These are phyloP conservation scores for Cercophora samala DNA, from an alignment of 495 filamentous ascomycete genomes.

Conservation along the genomic window DNA sequence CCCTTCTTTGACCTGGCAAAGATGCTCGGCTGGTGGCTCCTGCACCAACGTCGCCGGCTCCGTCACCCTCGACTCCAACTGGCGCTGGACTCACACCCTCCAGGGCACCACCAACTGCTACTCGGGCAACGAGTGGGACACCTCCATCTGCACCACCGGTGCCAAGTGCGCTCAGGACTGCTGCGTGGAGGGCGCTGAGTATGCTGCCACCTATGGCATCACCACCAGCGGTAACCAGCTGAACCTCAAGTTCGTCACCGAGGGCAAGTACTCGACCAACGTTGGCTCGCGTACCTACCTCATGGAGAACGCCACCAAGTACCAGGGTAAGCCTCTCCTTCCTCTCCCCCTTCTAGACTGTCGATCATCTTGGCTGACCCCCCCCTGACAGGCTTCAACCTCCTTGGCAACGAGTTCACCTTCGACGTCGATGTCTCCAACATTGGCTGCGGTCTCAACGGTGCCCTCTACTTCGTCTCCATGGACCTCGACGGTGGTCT, in stretches of 20 bases:
- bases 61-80: slow-evolving; percentile 51
- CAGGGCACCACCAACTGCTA: slow-evolving; percentile 47
- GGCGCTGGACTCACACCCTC: slow-evolving; percentile 48
- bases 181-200: slow-evolving; percentile 50
- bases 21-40: slow-evolving; percentile 50
- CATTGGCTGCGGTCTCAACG: slow-evolving; percentile 55
- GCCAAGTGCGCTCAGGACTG: slow-evolving; percentile 44
- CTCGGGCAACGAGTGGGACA: slow-evolving; percentile 48
- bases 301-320: slow-evolving; percentile 50
- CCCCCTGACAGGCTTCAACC: slow-evolving; percentile 41
- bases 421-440: slow-evolving; percentile 59
- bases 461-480: slow-evolving; percentile 57
- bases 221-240: slow-evolving; percentile 48
- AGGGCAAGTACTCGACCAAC: slow-evolving; percentile 47
- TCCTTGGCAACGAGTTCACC: slow-evolving; percentile 57
- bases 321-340: slow-evolving; percentile 41
- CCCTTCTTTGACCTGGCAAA: slow-evolving; percentile 56
- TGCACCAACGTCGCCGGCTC: slow-evolving; percentile 44
- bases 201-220: slow-evolving; percentile 47
- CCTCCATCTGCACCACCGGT: slow-evolving; percentile 37
- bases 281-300: slow-evolving; percentile 55
- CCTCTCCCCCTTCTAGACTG: neutral
- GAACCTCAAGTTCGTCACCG: slow-evolving; percentile 56
- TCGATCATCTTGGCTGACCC: neutral
- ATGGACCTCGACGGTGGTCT: slow-evolving; percentile 57